phyloP scores from a whole-genome alignment of 2,329 filamentous ascomycete species.

The Pseudogymnoascus sp. region DNA sequence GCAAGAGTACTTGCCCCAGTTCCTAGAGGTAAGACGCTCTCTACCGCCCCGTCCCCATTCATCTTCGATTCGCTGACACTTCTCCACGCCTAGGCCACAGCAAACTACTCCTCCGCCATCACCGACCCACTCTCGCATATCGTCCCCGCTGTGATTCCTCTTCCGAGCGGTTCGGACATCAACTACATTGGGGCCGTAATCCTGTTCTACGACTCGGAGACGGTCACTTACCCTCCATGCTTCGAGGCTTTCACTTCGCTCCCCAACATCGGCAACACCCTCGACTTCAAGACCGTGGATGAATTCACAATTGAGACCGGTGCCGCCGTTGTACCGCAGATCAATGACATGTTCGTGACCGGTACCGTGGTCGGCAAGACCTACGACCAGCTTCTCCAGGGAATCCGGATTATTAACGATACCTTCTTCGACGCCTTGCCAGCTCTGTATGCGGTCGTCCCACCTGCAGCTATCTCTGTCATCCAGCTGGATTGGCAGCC shows the following conservation, averaged over 20 bases:
- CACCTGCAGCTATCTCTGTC: neutral
- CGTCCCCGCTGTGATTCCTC: slow-evolving; percentile 19
- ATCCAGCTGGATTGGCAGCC: slow-evolving; percentile 27
- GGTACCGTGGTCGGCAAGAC: slow-evolving; percentile 27
- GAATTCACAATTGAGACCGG: slow-evolving; percentile 30
- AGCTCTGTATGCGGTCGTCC: neutral
- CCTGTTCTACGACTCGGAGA: slow-evolving; percentile 32
- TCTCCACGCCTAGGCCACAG: slow-evolving; percentile 15
- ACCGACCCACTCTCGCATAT: slow-evolving; percentile 22
- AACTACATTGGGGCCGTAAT: slow-evolving; percentile 28
- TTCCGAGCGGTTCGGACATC: slow-evolving; percentile 16
- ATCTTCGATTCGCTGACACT: neutral
- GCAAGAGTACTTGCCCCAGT: slow-evolving; percentile 17
- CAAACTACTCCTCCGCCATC: slow-evolving; percentile 22
- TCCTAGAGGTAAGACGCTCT: slow-evolving; percentile 16
- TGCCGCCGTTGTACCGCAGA: slow-evolving; percentile 27
- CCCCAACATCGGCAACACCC: slow-evolving; percentile 28
- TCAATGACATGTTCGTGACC: slow-evolving; percentile 32
- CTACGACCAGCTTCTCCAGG: slow-evolving; percentile 19
- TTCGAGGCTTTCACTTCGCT: slow-evolving; percentile 32
- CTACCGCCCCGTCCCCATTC: neutral
- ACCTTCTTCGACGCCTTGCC: slow-evolving; percentile 19
- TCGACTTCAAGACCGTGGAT: slow-evolving; percentile 31
- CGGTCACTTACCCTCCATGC: slow-evolving; percentile 26
- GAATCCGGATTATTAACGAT: slow-evolving; percentile 21